These are phyloP conservation scores for Syzygium syzygioides DNA, from an alignment of 441 rosid genomes.

Conservation along the genomic window DNA sequence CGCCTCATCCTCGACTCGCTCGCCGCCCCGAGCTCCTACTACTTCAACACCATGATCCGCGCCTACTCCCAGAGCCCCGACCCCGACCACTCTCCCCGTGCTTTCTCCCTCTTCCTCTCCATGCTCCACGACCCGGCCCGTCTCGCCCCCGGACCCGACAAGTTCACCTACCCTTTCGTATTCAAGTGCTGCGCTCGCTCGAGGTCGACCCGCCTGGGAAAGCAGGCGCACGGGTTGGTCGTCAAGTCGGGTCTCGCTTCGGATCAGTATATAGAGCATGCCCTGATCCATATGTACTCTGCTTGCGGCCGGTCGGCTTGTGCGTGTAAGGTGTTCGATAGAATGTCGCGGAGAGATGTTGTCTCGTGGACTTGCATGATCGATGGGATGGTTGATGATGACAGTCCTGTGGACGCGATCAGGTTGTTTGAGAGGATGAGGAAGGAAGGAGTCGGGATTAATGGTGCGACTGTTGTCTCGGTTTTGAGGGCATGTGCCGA, in stretches of 20 bases:
- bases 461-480: conserved; percentile 11
- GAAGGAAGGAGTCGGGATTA: conserved; percentile 5
- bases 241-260: conserved; percentile 2
- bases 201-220: background rate
- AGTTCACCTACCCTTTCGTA: conserved; percentile 12
- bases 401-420: conserved; percentile 12
- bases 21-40: conserved; percentile 6
- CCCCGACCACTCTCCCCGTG: conserved; percentile 1
- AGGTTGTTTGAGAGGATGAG: conserved; percentile 6
- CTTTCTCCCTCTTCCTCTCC: conserved; percentile 9
- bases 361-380: conserved; percentile 17
- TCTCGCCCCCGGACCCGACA: conserved; percentile 5
- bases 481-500: conserved; percentile 15
- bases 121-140: conserved; percentile 1
- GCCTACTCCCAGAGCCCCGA: conserved; percentile 14
- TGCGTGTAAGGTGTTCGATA: conserved; percentile 9
- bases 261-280: conserved; percentile 4
- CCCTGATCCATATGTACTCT: conserved; percentile 9
- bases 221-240: conserved; percentile 5
- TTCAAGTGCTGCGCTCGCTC: conserved; percentile 9
- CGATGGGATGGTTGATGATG: conserved; percentile 12
- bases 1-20: conserved; percentile 12
- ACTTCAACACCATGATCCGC: conserved; percentile 18
- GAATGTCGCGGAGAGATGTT: conserved; percentile 9
- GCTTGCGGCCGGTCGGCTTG: background rate